Evolutionary conservation across 2,329 filamentous ascomycete genomes (phyloP), one percentile per base, ranked within the genome.

Genomic region (Ophiostoma tasmaniense): DNA sequence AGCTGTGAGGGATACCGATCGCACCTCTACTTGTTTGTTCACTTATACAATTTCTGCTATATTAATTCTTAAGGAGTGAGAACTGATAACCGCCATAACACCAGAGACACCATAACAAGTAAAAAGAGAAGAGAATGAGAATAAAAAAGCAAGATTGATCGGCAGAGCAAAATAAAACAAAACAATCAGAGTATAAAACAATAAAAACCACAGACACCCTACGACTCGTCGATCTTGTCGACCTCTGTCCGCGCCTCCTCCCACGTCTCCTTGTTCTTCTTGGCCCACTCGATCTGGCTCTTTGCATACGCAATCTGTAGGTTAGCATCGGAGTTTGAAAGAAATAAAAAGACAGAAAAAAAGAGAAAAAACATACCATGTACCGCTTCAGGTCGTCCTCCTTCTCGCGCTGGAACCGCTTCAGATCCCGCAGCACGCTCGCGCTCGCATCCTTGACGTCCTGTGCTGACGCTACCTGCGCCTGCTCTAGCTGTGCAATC

Each of bases 251-350:
- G 90, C 1, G 93, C 93, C 77, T 97, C 93, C 75, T 94, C 91
- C 93, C 93, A 97, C 7, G 92, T 92, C 75, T 94, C 92, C 76
- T 93, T 87, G 78, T 90, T 93, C 78, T 94, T 93, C 79, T 89
- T 91, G 3, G 93, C 94, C 93, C 93, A 97, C 77, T 97, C 92
- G 71, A 97, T 88, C 77, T 97, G 93, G 78, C 90, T 94, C 78
- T 91, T 91, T 14, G 93, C 93, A 78, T 97, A 97, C 39, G 92
- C 91, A 75, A 97, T 87, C 93, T 97, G 74, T 35, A 62, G 4
- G 25, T 62, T 22, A 20, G 22, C 35, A 13, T 1, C 65, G 45
- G 64, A 45, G 50, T 13, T 42, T 10, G 25, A 39, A 42, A 10
- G 6, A 1, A 20, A 45, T 17, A 4, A 17, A 20, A 22, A 6